Base-by-base conservation (phyloP, 768 basidiomycete species). In the Amanita jacksonii region DNA sequence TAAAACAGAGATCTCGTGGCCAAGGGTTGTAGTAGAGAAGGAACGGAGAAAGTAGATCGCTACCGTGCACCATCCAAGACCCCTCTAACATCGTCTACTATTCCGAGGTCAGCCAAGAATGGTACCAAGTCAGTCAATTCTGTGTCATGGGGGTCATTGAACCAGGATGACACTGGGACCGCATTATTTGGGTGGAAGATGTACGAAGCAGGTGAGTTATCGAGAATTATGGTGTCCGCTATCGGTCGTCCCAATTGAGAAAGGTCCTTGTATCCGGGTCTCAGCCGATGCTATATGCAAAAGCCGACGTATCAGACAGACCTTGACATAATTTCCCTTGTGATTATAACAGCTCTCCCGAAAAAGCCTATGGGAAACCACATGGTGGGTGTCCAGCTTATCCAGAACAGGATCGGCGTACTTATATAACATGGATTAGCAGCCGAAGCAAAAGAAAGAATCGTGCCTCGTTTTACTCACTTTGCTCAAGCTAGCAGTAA, bases 151-250 rank as follows among this genome's bases (percentile, higher is more conserved):
- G 93, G 93, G 64, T 92, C 92, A 62, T 97, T 98, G 70, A 99
- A 99, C 96, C 96, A 99, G 46, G 89, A 92, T 33, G 94, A 97
- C 49, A 99, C 93, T 9, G 96, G 96, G 4, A 98, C 94, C 30
- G 96, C 96, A 60, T 98, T 98, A 68, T 96, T 93, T 12, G 92
- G 92, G 59, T 99, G 94, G 75, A 99, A 99, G 48, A 98, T 94
- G 64, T 98, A 99, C 9, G 90, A 96, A 9, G 96, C 96, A 12
- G 96, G 96, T 20, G 94, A 98, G 62, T 98, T 99, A 67, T 98
- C 96, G 54, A 99, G 77, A 65, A 99, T 99, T 58, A 98, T 97
- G 49, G 85, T 90, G 57, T 94, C 90, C 37, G 79, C 74, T 52
- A 96, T 89, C 5, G 90, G 89, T 22, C 96, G 83, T 38, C 96